These are phyloP conservation scores for Boletus subparvulus DNA, from an alignment of 768 basidiomycete species.

Conservation along the genomic window DNA sequence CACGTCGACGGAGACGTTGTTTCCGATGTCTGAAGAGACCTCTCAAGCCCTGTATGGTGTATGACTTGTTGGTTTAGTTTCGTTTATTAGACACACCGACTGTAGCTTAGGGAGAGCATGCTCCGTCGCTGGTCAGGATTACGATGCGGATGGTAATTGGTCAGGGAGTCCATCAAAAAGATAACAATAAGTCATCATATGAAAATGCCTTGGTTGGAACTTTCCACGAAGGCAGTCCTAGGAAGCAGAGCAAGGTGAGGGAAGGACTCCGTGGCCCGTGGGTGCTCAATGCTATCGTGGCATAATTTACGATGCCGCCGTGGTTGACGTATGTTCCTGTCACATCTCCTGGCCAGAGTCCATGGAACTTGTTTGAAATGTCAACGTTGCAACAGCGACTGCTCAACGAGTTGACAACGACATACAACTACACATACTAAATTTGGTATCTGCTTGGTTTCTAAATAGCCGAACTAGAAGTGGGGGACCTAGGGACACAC, in stretches of 20 bases:
- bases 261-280: too few relatives aligned
- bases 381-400: too few relatives aligned
- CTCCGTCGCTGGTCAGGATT: background rate
- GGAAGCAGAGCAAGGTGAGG: background rate
- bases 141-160: background rate
- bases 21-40: constrained; percentile 18
- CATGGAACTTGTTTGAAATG: too few relatives aligned
- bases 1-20: constrained; percentile 23
- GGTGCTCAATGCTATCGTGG: too few relatives aligned
- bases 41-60: constrained; percentile 10
- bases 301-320: too few relatives aligned
- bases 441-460: constrained; percentile 22
- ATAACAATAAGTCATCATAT: background rate
- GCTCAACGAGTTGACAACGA: background rate
- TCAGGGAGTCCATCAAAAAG: background rate
- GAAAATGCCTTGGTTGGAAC: background rate
- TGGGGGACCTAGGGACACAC: too few relatives aligned
- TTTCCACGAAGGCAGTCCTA: background rate
- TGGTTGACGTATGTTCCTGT: too few relatives aligned
- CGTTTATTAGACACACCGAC: constrained; percentile 5
- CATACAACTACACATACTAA: constrained; percentile 27
- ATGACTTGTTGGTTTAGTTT: constrained; percentile 23
- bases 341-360: too few relatives aligned
- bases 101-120: constrained; percentile 26
- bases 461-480: background rate